phyloP scores from a whole-genome alignment of 129 eudicot genomes.

The Cynara cardunculus region DNA sequence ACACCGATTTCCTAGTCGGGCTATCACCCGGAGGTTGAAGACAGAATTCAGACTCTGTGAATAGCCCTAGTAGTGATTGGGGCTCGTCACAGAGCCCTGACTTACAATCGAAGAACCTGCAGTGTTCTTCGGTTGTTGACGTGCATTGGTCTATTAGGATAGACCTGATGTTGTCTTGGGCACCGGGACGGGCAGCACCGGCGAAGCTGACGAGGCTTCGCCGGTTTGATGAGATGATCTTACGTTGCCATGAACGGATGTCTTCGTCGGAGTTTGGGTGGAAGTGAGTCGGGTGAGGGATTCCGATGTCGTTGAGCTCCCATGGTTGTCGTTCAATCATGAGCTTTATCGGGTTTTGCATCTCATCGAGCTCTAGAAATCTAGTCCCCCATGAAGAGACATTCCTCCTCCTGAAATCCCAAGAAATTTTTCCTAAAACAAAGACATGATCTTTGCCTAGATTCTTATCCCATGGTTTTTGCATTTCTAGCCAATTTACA shows the following conservation, averaged over 20 bases:
- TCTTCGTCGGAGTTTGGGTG: slow-evolving; percentile 77
- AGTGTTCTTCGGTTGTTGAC: slow-evolving; percentile 27
- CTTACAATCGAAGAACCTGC: slow-evolving; percentile 57
- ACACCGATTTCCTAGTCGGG: slow-evolving; percentile 79
- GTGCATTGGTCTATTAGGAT: slow-evolving; percentile 62
- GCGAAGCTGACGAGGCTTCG: slow-evolving; percentile 51
- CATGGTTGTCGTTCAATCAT: slow-evolving; percentile 85
- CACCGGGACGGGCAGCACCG: slow-evolving; percentile 64
- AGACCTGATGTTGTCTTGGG: slow-evolving; percentile 53
- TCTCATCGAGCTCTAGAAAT: slow-evolving; percentile 55
- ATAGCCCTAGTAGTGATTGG: slow-evolving; percentile 40
- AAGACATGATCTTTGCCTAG: slow-evolving; percentile 74
- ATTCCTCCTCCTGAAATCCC: slow-evolving; percentile 70
- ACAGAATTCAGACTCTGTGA: slow-evolving; percentile 77
- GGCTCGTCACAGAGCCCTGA: slow-evolving; percentile 49
- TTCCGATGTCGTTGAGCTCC: slow-evolving; percentile 75
- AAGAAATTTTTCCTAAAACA: slow-evolving; percentile 76
- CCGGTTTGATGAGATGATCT: slow-evolving; percentile 45
- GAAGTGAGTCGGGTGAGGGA: slow-evolving; percentile 86
- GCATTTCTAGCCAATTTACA: slow-evolving; percentile 63
- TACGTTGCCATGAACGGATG: slow-evolving; percentile 62
- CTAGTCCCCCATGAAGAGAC: slow-evolving; percentile 64
- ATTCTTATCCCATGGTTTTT: slow-evolving; percentile 53
- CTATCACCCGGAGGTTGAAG: slow-evolving; percentile 90
- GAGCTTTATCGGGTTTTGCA: slow-evolving; percentile 77